Percentiles rank a stretch among this genome's conserved stretches.
phyloP scores from a whole-genome alignment of 2,329 filamentous ascomycete species.

The Verticillium klebahnii region DNA sequence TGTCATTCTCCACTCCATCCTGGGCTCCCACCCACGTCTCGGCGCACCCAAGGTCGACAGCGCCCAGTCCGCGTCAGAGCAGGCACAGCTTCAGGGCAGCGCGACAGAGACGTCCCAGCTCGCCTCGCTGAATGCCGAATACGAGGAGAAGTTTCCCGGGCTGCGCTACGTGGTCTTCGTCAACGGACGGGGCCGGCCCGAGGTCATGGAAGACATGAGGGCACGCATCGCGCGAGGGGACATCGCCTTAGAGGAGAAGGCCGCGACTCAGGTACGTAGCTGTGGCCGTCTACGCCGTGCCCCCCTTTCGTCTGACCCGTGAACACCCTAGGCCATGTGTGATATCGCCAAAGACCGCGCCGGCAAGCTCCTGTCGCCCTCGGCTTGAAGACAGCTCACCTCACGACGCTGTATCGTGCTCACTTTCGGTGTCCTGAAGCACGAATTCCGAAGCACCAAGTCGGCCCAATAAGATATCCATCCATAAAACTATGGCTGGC shows the following conservation, averaged over 20 bases:
- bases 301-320: no score
- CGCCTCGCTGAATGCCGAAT: slow-evolving; percentile 64
- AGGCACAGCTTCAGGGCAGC: slow-evolving; percentile 66
- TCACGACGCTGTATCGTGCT: neutral
- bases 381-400: neutral
- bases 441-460: neutral
- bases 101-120: slow-evolving; percentile 55
- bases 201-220: slow-evolving; percentile 80
- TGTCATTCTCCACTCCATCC: slow-evolving; percentile 61
- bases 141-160: slow-evolving; percentile 77
- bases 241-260: slow-evolving; percentile 61
- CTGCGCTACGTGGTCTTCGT: slow-evolving; percentile 90
- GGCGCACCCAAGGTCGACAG: slow-evolving; percentile 81
- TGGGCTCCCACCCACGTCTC: slow-evolving; percentile 78
- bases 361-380: slow-evolving; percentile 45
- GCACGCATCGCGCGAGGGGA: slow-evolving; percentile 65
- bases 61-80: slow-evolving; percentile 74
- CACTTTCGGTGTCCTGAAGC: neutral
- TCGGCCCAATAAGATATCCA: neutral
- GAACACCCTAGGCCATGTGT: slow-evolving; percentile 68
- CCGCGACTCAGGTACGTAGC: slow-evolving; percentile 65
- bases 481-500: neutral
- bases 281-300: neutral
- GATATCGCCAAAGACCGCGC: slow-evolving; percentile 82
- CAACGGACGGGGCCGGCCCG: slow-evolving; percentile 68